These are phyloP conservation scores for Ciborinia camelliae DNA, from an alignment of 2,329 filamentous ascomycete species.

Conservation along the genomic window DNA sequence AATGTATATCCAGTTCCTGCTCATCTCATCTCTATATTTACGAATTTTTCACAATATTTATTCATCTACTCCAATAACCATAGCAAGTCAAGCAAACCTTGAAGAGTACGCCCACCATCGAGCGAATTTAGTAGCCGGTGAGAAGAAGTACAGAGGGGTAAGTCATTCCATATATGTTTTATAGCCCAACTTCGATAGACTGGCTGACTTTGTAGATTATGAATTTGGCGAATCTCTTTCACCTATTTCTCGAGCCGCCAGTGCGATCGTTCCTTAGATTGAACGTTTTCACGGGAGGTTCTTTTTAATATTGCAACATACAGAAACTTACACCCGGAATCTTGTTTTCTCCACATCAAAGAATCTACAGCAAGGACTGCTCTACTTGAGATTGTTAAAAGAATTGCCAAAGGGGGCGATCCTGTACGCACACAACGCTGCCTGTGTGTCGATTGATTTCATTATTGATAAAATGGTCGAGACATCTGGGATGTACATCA, in stretches of 20 bases:
- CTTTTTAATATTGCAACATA: conserved; percentile 51
- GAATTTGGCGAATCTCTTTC: conserved; percentile 70
- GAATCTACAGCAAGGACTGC: conserved; percentile 74
- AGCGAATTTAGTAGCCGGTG: background rate
- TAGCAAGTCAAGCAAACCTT: background rate
- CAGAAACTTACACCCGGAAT: conserved; percentile 65
- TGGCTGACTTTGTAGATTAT: conserved; percentile 47
- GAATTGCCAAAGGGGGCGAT: conserved; percentile 85
- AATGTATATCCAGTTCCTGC: background rate
- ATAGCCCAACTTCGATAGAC: background rate
- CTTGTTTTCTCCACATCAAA: conserved; percentile 86
- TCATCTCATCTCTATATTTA: background rate
- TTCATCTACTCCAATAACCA: background rate
- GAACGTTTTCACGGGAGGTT: conserved; percentile 68
- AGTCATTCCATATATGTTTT: background rate
- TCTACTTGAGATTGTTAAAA: conserved; percentile 76
- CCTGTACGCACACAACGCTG: conserved; percentile 83
- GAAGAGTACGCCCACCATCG: background rate
- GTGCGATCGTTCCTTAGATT: conserved; percentile 73
- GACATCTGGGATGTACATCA: conserved; percentile 70
- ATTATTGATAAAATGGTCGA: conserved; percentile 66
- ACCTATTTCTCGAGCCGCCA: conserved; percentile 70
- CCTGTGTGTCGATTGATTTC: conserved; percentile 82
- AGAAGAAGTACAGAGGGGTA: background rate
- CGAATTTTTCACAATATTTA: background rate